Evolutionary conservation across 345 rosid genomes (phyloP).

Genomic region (Citrus inodora): DNA sequence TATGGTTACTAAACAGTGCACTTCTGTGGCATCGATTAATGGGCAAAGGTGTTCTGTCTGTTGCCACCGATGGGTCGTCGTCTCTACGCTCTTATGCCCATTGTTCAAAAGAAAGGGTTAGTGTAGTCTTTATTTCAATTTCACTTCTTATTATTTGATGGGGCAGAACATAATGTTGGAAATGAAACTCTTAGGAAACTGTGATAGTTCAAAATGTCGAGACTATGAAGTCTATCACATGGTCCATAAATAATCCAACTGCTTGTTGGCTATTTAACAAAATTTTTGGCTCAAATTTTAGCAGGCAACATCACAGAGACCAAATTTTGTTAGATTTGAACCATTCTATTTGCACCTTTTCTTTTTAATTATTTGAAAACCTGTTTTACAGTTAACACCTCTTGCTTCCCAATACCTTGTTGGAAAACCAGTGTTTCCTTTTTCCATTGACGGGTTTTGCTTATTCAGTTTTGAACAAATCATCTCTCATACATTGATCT

Average conservation of each 20-base stretch:
- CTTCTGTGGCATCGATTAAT: slow-evolving; percentile 96
- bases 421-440: not conserved
- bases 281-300: not conserved
- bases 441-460: not conserved
- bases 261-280: not conserved
- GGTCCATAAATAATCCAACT: not conserved
- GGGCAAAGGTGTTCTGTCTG: slow-evolving; percentile 76
- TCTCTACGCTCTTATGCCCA: slow-evolving; percentile 79
- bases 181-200: not conserved
- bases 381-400: not conserved
- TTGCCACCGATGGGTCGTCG: slow-evolving; percentile 46
- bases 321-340: not conserved
- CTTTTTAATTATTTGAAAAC: no score
- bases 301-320: not conserved
- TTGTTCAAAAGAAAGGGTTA: slow-evolving; percentile 94
- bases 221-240: not conserved
- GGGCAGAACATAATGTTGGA: not conserved
- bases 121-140: slow-evolving; percentile 18
- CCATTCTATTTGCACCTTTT: not conserved
- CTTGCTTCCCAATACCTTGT: not conserved
- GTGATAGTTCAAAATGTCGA: not conserved
- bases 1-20: slow-evolving; percentile 46
- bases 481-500: not conserved
- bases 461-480: not conserved
- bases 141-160: not conserved